These are phyloP conservation scores for Exophiala spinifera DNA, from an alignment of 2,329 filamentous ascomycete species.

Conservation along the genomic window DNA sequence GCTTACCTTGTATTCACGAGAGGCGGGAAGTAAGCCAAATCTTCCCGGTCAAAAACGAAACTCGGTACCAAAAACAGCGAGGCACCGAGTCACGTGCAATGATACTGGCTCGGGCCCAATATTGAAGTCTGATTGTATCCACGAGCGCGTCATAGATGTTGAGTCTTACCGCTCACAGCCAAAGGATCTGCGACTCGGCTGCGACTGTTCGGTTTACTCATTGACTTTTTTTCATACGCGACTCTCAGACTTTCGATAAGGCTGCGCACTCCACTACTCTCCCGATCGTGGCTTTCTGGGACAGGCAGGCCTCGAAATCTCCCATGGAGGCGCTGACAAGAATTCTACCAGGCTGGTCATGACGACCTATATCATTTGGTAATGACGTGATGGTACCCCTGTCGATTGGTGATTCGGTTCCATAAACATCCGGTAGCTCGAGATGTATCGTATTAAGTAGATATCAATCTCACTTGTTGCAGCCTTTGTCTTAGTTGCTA, in stretches of 20 bases:
- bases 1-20: too few relatives aligned
- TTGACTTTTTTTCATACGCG: background rate
- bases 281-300: background rate
- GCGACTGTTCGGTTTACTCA: background rate
- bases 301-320: background rate
- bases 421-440: too few relatives aligned
- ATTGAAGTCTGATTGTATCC: background rate
- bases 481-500: too few relatives aligned
- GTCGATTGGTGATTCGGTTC: too few relatives aligned
- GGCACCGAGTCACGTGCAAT: constrained; percentile 1
- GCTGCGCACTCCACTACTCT: background rate
- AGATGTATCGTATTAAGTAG: too few relatives aligned
- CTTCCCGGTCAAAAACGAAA: too few relatives aligned
- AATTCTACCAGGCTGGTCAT: background rate
- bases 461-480: too few relatives aligned
- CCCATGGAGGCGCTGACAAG: background rate
- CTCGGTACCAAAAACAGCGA: background rate
- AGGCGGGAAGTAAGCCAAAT: background rate
- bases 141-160: constrained; percentile 1
- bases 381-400: background rate
- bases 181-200: too few relatives aligned
- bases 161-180: too few relatives aligned
- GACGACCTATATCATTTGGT: background rate
- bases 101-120: background rate
- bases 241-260: background rate